Percentiles rank a stretch among this genome's conserved stretches.
phyloP scores from a whole-genome alignment of 139 green algal species.

The Bryopsis sp. region DNA sequence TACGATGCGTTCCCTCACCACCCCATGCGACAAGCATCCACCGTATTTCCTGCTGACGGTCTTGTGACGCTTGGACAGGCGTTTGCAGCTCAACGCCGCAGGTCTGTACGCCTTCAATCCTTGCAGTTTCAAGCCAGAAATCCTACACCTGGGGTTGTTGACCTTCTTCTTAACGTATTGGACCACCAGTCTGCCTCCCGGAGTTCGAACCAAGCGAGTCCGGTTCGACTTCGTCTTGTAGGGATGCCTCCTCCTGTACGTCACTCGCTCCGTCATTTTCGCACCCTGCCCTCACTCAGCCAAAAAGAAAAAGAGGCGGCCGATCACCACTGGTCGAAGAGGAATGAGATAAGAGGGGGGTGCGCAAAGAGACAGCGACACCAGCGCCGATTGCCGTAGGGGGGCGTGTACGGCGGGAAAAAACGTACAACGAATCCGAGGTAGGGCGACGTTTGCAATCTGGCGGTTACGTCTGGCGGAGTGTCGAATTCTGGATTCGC shows the following conservation, averaged over 20 bases:
- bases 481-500: too few species aligned
- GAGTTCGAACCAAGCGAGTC: constrained; percentile 80
- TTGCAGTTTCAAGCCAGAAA: constrained; percentile 67
- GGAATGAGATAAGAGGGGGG: too few species aligned
- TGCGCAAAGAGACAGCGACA: too few species aligned
- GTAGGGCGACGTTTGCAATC: too few species aligned
- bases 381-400: too few species aligned
- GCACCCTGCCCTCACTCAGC: too few species aligned
- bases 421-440: too few species aligned
- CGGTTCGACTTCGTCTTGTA: constrained; percentile 94
- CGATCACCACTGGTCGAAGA: too few species aligned
- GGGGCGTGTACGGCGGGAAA: too few species aligned
- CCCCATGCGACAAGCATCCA: constrained; percentile 1
- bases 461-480: too few species aligned
- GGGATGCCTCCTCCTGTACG: constrained; percentile 67
- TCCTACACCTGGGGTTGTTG: constrained; percentile 63
- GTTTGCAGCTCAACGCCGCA: neutral
- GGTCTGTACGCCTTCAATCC: constrained; percentile 49
- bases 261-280: constrained; percentile 26
- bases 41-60: constrained; percentile 16
- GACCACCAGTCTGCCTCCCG: constrained; percentile 81
- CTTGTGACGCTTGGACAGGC: neutral
- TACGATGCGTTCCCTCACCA: constrained; percentile 54
- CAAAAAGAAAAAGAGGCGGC: too few species aligned
- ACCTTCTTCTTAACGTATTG: constrained; percentile 88